Evolutionary conservation across 306 rosid genomes (phyloP).

Genomic region (Fragaria ananassa): DNA sequence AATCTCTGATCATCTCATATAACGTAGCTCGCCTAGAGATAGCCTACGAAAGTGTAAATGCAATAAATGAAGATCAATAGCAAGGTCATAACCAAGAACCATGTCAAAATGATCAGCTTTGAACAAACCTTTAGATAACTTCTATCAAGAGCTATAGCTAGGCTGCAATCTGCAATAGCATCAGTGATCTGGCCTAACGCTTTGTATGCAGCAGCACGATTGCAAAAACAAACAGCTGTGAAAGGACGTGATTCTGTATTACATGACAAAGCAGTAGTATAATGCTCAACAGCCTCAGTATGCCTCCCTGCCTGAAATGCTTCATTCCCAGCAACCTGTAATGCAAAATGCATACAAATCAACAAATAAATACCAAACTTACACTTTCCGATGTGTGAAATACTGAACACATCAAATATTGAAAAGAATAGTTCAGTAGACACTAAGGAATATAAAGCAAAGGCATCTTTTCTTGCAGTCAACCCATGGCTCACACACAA

Average conservation of each 20-base stretch:
- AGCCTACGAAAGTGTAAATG: conserved; percentile 52
- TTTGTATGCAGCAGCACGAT: conserved; percentile 96
- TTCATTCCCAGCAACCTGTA: conserved; percentile 90
- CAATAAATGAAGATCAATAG: background rate
- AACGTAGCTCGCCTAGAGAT: conserved; percentile 84
- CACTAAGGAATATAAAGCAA: background rate
- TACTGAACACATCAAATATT: background rate
- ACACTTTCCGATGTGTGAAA: background rate
- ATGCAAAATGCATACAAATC: conserved; percentile 22
- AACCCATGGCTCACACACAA: background rate
- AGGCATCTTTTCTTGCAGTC: background rate
- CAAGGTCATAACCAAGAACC: conserved; percentile 11
- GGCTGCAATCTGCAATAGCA: conserved; percentile 93
- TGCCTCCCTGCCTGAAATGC: conserved; percentile 88
- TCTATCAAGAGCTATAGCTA: conserved; percentile 94
- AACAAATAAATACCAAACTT: background rate
- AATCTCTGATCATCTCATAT: conserved; percentile 83
- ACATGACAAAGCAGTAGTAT: conserved; percentile 74
- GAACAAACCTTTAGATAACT: conserved; percentile 71
- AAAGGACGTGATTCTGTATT: conserved; percentile 84
- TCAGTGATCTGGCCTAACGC: conserved; percentile 83
- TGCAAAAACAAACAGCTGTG: conserved; percentile 88
- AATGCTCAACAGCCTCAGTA: conserved; percentile 80
- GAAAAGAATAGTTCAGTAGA: background rate
- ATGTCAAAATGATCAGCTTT: conserved; percentile 20